A percentile compares a stretch with the other conserved stretches of the same genome.
Evolutionary conservation across 202 grass and related monocot species (phyloP).

Genomic region (Musa balbisiana): DNA sequence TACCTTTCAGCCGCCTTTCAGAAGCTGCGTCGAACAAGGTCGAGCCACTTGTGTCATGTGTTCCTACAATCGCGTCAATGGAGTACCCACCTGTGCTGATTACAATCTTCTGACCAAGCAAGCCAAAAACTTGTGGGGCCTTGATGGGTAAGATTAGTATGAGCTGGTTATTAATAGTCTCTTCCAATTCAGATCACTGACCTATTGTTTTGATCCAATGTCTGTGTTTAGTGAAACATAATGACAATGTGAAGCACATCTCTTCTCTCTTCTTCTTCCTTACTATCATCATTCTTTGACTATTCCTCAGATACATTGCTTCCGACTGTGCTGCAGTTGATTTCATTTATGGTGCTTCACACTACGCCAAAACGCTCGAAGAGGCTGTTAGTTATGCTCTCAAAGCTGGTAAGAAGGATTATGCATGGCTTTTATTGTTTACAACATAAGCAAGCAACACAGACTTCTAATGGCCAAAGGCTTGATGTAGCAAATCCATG

Average conservation of each 20-base stretch:
- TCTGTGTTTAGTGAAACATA: no score
- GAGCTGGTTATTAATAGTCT: background rate
- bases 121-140: slow-evolving; percentile 57
- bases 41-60: slow-evolving; percentile 84
- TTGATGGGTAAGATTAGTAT: slow-evolving; percentile 45
- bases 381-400: slow-evolving; percentile 83
- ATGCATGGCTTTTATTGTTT: background rate
- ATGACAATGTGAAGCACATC: no score
- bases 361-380: slow-evolving; percentile 64
- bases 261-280: no score
- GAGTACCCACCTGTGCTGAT: slow-evolving; percentile 77
- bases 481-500: no score
- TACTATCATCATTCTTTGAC: slow-evolving; percentile 10
- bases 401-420: slow-evolving; percentile 55
- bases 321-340: slow-evolving; percentile 81
- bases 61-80: slow-evolving; percentile 91
- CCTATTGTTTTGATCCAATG: background rate
- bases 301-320: slow-evolving; percentile 57
- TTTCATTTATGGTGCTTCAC: slow-evolving; percentile 48
- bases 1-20: slow-evolving; percentile 90
- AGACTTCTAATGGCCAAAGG: no score
- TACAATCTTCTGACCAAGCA: slow-evolving; percentile 70
- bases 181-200: background rate
- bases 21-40: slow-evolving; percentile 78
- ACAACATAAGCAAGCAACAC: background rate